Evolutionary conservation across 371 early-diverging fungal genomes (phyloP).

Genomic region (Nematocida ironsii): DNA sequence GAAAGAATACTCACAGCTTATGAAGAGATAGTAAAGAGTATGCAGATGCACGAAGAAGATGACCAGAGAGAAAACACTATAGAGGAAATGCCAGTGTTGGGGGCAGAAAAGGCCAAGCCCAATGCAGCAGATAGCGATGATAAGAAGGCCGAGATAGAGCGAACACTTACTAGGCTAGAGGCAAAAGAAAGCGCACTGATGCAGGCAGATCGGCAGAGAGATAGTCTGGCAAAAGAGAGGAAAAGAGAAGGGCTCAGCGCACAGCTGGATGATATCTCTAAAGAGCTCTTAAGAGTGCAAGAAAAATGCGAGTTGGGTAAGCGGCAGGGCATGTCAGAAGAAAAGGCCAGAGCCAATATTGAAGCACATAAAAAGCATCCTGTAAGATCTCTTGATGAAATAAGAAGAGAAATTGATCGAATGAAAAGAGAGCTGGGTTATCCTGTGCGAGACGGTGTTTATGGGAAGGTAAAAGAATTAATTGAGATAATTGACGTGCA

Average conservation of each 20-base stretch:
- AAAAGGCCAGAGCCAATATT: not conserved
- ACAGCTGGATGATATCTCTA: not conserved
- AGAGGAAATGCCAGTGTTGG: not conserved
- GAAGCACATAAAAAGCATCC: not conserved
- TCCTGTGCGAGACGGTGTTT: conserved; percentile 70
- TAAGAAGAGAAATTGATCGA: conserved; percentile 35
- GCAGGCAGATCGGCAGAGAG: conserved; percentile 28
- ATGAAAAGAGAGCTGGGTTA: conserved; percentile 62
- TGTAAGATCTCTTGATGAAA: not conserved
- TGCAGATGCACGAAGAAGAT: not conserved
- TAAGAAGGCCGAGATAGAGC: conserved; percentile 28
- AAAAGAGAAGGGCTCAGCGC: not conserved
- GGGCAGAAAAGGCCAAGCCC: not conserved
- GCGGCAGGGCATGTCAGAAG: conserved; percentile 27
- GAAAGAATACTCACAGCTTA: not conserved
- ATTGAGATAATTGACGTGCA: conserved; percentile 67
- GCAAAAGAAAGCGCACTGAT: conserved; percentile 57
- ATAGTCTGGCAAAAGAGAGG: conserved; percentile 21
- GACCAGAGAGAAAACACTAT: not conserved
- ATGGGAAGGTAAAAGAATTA: conserved; percentile 69
- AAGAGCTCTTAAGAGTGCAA: not conserved
- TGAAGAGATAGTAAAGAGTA: conserved; percentile 66
- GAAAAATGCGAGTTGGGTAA: conserved; percentile 35
- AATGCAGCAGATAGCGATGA: not conserved
- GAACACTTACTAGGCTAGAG: conserved; percentile 69